Percentiles rank a stretch among this genome's conserved stretches.
Conservation (phyloP, 1,284 basidiomycete genomes). For the Irpex sp. region DNA sequence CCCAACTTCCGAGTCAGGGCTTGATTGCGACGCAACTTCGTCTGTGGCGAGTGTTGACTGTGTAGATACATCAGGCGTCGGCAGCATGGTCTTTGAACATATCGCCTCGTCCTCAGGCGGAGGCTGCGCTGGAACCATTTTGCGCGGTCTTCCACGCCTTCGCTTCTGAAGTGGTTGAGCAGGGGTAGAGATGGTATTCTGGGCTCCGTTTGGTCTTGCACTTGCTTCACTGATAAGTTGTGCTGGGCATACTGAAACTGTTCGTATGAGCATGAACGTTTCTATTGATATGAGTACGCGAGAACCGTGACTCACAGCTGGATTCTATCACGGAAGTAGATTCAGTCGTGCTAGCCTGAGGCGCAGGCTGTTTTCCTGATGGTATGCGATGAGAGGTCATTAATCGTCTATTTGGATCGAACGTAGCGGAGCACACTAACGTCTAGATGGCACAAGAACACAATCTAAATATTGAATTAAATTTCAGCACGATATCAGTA, state of each 20-base stretch:
- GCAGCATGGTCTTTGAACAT: too few species aligned
- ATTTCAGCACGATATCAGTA: neutral
- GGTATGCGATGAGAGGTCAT: neutral
- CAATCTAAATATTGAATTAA: neutral
- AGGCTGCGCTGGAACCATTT: too few species aligned
- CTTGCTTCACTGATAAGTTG: neutral
- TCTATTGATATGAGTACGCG: too few species aligned
- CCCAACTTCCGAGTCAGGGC: too few species aligned
- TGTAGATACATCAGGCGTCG: too few species aligned
- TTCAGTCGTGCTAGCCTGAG: neutral
- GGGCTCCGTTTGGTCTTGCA: neutral
- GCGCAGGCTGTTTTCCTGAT: neutral
- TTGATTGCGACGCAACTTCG: too few species aligned
- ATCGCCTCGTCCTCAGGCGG: too few species aligned
- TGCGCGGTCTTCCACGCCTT: too few species aligned
- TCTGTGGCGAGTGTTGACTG: too few species aligned
- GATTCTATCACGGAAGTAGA: neutral
- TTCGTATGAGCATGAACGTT: neutral
- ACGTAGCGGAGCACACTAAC: neutral
- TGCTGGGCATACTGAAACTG: neutral
- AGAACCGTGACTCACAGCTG: neutral
- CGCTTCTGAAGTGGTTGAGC: neutral
- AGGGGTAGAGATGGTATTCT: neutral
- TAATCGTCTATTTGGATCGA: neutral
- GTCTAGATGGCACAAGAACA: slow-evolving; percentile 1